Percentiles rank a stretch among this genome's conserved stretches.
Evolutionary conservation across 164 flowering plant genomes (phyloP).

Genomic region (Pachysandra terminalis): DNA sequence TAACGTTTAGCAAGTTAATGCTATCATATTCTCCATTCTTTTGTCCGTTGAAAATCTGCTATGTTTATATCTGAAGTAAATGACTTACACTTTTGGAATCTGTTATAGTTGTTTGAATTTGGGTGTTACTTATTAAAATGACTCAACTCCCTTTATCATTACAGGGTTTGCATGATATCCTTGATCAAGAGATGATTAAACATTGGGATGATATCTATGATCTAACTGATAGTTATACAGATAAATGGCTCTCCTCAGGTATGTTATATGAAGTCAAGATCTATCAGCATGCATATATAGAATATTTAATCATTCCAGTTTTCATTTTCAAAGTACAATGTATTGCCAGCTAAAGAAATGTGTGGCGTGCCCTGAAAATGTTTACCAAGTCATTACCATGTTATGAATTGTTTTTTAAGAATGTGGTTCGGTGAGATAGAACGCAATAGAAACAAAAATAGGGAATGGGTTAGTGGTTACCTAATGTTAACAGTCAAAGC

Average conservation of each 20-base stretch:
- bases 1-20: no score
- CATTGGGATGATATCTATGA: slow-evolving; percentile 67
- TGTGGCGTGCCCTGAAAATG: background rate
- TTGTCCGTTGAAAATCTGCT: no score
- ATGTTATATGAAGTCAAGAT: slow-evolving; percentile 15
- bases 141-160: slow-evolving; percentile 9
- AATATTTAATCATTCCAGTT: background rate
- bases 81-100: background rate
- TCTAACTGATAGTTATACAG: slow-evolving; percentile 76
- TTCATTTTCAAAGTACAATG: background rate
- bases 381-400: background rate
- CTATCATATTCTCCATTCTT: no score
- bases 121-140: background rate
- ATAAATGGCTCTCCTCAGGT: slow-evolving; percentile 96
- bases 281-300: background rate
- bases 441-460: background rate
- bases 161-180: slow-evolving; percentile 69
- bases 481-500: no score
- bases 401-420: background rate
- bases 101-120: background rate
- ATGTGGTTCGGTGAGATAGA: background rate
- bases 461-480: no score
- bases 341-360: background rate
- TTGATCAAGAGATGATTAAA: slow-evolving; percentile 49
- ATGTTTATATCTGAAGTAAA: background rate